A percentile compares a stretch with the other conserved stretches of the same genome.
Conservation (phyloP, 192 early-diverging fungal genomes). For the Coemansia reversa region DNA sequence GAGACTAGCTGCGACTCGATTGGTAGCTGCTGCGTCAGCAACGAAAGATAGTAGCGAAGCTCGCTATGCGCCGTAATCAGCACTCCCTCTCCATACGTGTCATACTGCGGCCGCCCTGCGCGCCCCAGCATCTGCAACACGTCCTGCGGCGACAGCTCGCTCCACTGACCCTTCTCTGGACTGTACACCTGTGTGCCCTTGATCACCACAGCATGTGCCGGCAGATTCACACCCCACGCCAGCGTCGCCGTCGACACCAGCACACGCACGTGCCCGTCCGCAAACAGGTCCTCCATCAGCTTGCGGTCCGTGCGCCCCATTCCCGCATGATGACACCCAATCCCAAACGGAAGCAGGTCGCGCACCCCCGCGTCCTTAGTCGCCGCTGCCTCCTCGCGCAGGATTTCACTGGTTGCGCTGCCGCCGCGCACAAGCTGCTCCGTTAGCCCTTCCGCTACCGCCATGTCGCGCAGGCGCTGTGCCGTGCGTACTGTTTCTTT, state of each 20-base stretch:
- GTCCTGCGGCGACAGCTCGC: constrained; percentile 94
- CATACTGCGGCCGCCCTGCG: constrained; percentile 95
- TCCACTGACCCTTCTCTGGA: constrained; percentile 93
- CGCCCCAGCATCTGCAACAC: constrained; percentile 98
- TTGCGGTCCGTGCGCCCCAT: constrained; percentile 89
- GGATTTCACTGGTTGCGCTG: constrained; percentile 79
- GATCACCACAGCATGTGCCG: constrained; percentile 97
- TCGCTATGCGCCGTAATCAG: constrained; percentile 93
- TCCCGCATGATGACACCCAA: constrained; percentile 96
- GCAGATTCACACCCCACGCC: constrained; percentile 99
- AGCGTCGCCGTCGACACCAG: constrained; percentile 95
- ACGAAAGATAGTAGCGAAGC: constrained; percentile 92
- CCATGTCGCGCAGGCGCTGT: constrained; percentile 88
- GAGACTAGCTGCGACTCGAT: constrained; percentile 95
- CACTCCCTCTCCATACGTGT: constrained; percentile 93
- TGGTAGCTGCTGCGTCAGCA: constrained; percentile 93
- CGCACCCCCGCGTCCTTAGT: constrained; percentile 82
- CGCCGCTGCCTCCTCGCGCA: constrained; percentile 74
- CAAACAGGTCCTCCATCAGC: constrained; percentile 92
- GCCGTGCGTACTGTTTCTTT: constrained; percentile 98
- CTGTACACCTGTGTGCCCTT: constrained; percentile 98
- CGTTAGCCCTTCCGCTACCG: constrained; percentile 83
- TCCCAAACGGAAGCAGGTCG: constrained; percentile 91
- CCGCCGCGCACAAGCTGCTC: constrained; percentile 80
- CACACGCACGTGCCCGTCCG: constrained; percentile 85